phyloP scores from a whole-genome alignment of 75 land plant genomes.

The Sequoiadendron giganteum region DNA sequence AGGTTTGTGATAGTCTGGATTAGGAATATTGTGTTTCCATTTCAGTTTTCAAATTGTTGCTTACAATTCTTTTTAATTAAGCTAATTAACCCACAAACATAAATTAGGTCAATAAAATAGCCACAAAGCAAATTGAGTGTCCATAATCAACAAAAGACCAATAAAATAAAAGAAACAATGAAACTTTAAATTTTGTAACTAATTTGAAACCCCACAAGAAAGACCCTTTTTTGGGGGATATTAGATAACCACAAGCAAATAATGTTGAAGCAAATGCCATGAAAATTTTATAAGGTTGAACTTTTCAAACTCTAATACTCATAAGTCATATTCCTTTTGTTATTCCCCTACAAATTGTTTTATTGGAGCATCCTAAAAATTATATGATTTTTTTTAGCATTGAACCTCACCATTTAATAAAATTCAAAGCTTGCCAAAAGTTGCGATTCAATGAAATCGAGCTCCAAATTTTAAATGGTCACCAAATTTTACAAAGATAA shows the following conservation, averaged over 20 bases:
- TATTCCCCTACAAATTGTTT: not conserved
- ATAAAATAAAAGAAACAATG: not conserved
- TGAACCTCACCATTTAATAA: too few species aligned
- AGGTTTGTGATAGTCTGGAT: too few species aligned
- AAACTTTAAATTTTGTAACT: not conserved
- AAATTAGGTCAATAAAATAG: not conserved
- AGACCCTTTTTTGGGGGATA: not conserved
- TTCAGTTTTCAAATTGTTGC: too few species aligned
- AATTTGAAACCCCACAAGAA: not conserved
- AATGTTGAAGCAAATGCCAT: not conserved
- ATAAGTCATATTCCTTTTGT: not conserved
- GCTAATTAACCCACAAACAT: not conserved
- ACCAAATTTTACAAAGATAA: too few species aligned
- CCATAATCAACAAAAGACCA: not conserved
- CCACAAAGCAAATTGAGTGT: not conserved
- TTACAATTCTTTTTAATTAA: not conserved
- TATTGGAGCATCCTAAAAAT: too few species aligned
- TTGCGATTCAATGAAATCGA: too few species aligned
- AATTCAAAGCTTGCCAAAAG: too few species aligned
- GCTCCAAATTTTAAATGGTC: too few species aligned
- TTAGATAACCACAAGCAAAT: not conserved
- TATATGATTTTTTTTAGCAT: too few species aligned
- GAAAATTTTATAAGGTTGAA: not conserved
- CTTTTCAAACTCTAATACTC: not conserved
- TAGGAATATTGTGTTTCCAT: too few species aligned